Percentiles rank a stretch among this genome's conserved stretches.
These are phyloP conservation scores for Coprinopsis marcescibilis DNA, from an alignment of 768 basidiomycete species.

Conservation along the genomic window DNA sequence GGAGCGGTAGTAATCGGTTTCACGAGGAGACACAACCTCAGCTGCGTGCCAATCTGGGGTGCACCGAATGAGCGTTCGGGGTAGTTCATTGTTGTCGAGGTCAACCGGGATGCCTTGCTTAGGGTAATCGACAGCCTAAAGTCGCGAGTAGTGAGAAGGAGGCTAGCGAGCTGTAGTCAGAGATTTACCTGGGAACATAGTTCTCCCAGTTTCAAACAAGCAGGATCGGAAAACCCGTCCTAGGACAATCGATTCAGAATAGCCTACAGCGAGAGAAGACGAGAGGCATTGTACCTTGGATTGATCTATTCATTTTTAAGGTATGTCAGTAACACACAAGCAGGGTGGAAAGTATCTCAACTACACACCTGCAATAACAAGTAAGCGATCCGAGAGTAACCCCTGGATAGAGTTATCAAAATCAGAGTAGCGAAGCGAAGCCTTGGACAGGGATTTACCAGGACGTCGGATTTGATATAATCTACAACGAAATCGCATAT, in stretches of 20 bases:
- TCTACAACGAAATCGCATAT: slow-evolving; percentile 79
- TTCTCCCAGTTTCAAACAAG: slow-evolving; percentile 53
- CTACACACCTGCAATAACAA: slow-evolving; percentile 62
- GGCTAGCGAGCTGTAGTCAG: background rate
- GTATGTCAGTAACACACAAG: background rate
- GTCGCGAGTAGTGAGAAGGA: background rate
- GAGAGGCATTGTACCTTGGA: background rate
- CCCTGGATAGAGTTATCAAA: slow-evolving; percentile 45
- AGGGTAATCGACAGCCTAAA: slow-evolving; percentile 72
- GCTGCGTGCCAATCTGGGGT: slow-evolving; percentile 79
- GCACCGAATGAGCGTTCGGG: slow-evolving; percentile 50
- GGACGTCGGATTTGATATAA: slow-evolving; percentile 77
- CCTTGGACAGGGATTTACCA: slow-evolving; percentile 40
- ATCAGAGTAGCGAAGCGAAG: too few species aligned
- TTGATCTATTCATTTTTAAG: background rate
- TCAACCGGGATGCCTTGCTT: slow-evolving; percentile 70
- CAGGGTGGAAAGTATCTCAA: too few species aligned
- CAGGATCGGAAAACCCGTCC: slow-evolving; percentile 55
- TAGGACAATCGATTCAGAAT: slow-evolving; percentile 18
- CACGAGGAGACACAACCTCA: slow-evolving; percentile 46
- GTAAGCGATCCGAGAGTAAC: slow-evolving; percentile 58
- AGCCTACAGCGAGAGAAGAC: background rate
- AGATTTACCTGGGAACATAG: slow-evolving; percentile 46
- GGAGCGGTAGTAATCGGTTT: slow-evolving; percentile 68
- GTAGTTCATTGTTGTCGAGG: slow-evolving; percentile 38